phyloP scores from a whole-genome alignment of 352 stramenopile species.

The Pythium phragmitis region DNA sequence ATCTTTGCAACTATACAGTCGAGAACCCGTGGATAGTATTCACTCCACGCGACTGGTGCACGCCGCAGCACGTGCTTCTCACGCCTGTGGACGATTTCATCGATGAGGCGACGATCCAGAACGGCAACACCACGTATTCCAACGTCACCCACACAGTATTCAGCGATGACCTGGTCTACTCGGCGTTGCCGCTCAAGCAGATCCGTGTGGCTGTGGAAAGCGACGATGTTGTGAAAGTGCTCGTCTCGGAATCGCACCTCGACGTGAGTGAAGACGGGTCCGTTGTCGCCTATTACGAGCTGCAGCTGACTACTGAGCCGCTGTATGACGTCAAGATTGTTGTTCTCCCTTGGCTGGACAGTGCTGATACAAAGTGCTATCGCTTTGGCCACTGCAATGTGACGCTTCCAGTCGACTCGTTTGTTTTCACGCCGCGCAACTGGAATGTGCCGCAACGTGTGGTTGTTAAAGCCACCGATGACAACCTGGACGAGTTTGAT shows the following conservation, averaged over 20 bases:
- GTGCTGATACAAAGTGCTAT: conserved; percentile 60
- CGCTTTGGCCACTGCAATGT: conserved; percentile 73
- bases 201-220: conserved; percentile 56
- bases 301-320: conserved; percentile 62
- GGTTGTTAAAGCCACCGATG: conserved; percentile 52
- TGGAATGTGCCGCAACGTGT: conserved; percentile 68
- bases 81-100: conserved; percentile 56
- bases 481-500: conserved; percentile 69
- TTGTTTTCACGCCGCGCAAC: conserved; percentile 56
- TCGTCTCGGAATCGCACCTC: conserved; percentile 57
- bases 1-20: conserved; percentile 77
- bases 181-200: conserved; percentile 31
- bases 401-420: conserved; percentile 51
- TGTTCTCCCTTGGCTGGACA: conserved; percentile 65
- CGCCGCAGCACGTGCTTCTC: conserved; percentile 51
- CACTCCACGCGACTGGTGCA: conserved; percentile 66
- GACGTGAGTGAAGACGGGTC: conserved; percentile 58
- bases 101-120: conserved; percentile 44
- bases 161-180: conserved; percentile 70
- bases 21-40: conserved; percentile 74
- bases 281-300: conserved; percentile 39
- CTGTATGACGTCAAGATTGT: conserved; percentile 59
- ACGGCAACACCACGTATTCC: conserved; percentile 52
- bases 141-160: conserved; percentile 62
- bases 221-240: conserved; percentile 53